These are phyloP conservation scores for Gossypium herbaceum DNA, from an alignment of 345 rosid genomes.

Conservation along the genomic window DNA sequence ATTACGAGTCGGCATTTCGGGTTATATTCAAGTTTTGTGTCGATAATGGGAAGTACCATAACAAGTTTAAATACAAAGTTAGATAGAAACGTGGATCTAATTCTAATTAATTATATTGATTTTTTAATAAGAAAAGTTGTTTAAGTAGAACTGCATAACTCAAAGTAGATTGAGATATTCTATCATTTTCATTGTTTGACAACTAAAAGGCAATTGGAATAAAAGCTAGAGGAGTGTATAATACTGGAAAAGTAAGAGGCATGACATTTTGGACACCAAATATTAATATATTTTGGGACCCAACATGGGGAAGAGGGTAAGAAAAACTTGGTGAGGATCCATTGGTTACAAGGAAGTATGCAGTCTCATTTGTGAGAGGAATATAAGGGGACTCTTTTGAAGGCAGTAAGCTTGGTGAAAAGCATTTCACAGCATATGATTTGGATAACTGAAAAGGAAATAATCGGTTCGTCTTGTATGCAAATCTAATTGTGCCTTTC, in stretches of 20 bases:
- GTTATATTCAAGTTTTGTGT: no score
- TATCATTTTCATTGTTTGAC: background rate
- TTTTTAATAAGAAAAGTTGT: background rate
- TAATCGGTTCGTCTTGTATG: conserved; percentile 53
- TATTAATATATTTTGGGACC: conserved; percentile 74
- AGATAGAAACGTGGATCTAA: no score
- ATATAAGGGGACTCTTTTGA: conserved; percentile 59
- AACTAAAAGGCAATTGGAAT: conserved; percentile 44
- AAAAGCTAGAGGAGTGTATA: conserved; percentile 68
- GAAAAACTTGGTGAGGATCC: conserved; percentile 96
- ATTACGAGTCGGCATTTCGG: fast-evolving
- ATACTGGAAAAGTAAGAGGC: conserved; percentile 58
- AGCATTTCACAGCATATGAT: conserved; percentile 92
- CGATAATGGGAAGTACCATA: no score
- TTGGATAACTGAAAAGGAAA: conserved; percentile 75
- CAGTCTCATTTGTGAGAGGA: conserved; percentile 71
- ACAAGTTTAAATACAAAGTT: no score
- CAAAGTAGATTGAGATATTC: background rate
- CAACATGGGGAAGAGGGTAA: conserved; percentile 90
- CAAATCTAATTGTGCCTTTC: background rate
- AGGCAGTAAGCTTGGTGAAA: conserved; percentile 38
- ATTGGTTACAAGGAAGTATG: conserved; percentile 44
- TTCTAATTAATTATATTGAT: no score
- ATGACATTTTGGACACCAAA: conserved; percentile 87
- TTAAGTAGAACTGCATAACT: background rate